These are phyloP conservation scores for Penicillium sp. DNA, from an alignment of 2,329 filamentous ascomycete genomes.

Conservation along the genomic window DNA sequence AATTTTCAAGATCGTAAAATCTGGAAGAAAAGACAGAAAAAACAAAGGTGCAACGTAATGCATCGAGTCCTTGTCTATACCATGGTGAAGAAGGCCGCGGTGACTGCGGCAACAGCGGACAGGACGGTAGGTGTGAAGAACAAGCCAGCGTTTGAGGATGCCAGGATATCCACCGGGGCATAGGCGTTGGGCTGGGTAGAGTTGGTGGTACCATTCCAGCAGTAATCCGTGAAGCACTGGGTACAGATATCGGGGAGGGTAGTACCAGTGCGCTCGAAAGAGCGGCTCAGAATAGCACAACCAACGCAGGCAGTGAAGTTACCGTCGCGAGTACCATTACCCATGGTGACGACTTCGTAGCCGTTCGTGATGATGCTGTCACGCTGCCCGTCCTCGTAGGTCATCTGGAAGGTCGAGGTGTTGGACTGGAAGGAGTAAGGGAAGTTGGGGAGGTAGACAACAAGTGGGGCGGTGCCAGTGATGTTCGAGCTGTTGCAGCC, in stretches of 20 bases:
- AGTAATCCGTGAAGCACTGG: conserved; percentile 77
- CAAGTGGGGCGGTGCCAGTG: conserved; percentile 59
- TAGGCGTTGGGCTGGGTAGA: conserved; percentile 41
- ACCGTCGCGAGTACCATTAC: conserved; percentile 71
- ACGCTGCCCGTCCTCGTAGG: conserved; percentile 65
- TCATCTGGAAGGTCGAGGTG: conserved; percentile 70
- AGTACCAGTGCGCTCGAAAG: conserved; percentile 69
- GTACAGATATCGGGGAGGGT: conserved; percentile 69
- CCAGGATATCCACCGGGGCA: conserved; percentile 35
- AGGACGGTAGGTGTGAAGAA: conserved; percentile 14
- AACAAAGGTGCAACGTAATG: not conserved
- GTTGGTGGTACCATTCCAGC: conserved; percentile 80
- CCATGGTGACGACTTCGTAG: conserved; percentile 78
- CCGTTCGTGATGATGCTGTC: conserved; percentile 84
- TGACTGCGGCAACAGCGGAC: conserved; percentile 7
- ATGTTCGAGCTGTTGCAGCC: conserved; percentile 70
- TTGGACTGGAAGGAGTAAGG: conserved; percentile 78
- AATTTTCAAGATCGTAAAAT: not conserved
- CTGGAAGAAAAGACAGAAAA: not conserved
- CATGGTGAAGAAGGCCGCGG: conserved; percentile 14
- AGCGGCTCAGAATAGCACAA: conserved; percentile 80
- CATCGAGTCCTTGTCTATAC: conserved; percentile 1
- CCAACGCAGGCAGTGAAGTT: conserved; percentile 82
- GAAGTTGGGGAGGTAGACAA: conserved; percentile 86
- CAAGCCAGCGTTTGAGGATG: conserved; percentile 4